Conservation (phyloP, 345 rosid genomes). For the Anacardium occidentale region DNA sequence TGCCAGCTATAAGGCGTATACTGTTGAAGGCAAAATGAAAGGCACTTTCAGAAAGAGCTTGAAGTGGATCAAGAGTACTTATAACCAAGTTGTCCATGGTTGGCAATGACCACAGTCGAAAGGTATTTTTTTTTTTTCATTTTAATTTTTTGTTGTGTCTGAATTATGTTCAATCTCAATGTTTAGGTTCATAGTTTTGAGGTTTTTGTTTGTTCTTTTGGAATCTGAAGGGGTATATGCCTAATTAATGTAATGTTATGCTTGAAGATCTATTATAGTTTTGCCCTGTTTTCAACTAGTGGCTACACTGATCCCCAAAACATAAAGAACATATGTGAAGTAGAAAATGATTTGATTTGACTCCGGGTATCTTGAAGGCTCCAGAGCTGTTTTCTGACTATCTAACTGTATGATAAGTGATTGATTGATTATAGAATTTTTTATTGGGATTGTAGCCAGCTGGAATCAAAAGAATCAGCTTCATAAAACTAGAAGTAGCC, state of each 20-base stretch:
- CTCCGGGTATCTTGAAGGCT: too few relatives aligned
- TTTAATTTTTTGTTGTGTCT: not conserved
- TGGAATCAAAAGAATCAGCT: not conserved
- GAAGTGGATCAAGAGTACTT: slow-evolving; percentile 83
- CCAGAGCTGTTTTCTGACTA: not conserved
- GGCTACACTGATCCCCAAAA: not conserved
- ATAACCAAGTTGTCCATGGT: slow-evolving; percentile 59
- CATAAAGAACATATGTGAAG: too few relatives aligned
- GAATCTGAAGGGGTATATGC: not conserved
- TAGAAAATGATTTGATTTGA: too few relatives aligned
- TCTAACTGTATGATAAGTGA: not conserved
- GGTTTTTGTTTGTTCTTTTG: not conserved
- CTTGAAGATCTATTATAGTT: slow-evolving; percentile 5
- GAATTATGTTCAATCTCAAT: not conserved
- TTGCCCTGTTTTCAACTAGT: not conserved
- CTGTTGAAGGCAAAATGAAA: slow-evolving; percentile 87
- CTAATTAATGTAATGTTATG: not conserved
- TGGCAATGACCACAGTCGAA: slow-evolving; percentile 16
- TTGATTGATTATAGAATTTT: too few relatives aligned
- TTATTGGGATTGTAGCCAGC: not conserved
- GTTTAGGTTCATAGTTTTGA: not conserved
- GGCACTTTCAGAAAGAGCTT: slow-evolving; percentile 83
- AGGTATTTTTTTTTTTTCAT: not conserved
- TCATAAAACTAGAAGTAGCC: not conserved
- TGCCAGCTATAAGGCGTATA: slow-evolving; percentile 73